phyloP scores from a whole-genome alignment of 2,329 filamentous ascomycete genomes.

The Claviceps maximensis region DNA sequence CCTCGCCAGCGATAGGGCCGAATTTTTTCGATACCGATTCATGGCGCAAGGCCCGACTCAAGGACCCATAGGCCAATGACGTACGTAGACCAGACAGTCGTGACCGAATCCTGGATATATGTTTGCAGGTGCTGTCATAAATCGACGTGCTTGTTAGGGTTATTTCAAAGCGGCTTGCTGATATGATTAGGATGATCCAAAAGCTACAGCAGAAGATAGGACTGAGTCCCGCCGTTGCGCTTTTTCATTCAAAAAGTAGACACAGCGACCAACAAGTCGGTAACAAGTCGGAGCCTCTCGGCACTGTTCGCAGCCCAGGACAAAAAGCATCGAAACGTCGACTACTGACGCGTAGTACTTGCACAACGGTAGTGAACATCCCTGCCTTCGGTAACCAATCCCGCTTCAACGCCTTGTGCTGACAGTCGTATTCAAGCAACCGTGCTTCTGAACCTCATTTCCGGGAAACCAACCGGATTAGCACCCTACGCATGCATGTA shows the following conservation, averaged over 20 bases:
- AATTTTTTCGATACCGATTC: background rate
- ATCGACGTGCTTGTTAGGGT: background rate
- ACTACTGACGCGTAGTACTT: background rate
- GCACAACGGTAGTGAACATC: background rate
- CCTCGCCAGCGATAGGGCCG: background rate
- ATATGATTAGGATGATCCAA: background rate
- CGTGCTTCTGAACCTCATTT: conserved; percentile 1
- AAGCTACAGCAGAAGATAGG: background rate
- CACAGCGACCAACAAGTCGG: background rate
- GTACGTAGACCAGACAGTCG: background rate
- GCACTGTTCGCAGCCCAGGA: background rate
- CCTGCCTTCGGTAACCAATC: conserved; percentile 4
- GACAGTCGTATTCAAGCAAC: background rate
- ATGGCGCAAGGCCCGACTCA: background rate
- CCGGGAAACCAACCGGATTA: conserved; percentile 5
- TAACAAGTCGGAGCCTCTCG: background rate
- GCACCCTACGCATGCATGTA: background rate
- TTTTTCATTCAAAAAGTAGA: too few species aligned
- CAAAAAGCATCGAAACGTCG: background rate
- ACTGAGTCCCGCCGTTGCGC: too few species aligned
- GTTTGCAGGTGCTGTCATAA: background rate
- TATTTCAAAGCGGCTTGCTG: background rate
- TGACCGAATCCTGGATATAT: background rate
- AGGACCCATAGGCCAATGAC: background rate
- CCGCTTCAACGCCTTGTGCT: background rate